A percentile compares a stretch with the other conserved stretches of the same genome.
Evolutionary conservation across 2,329 filamentous ascomycete genomes (phyloP).

Genomic region (Cercospora sp.): DNA sequence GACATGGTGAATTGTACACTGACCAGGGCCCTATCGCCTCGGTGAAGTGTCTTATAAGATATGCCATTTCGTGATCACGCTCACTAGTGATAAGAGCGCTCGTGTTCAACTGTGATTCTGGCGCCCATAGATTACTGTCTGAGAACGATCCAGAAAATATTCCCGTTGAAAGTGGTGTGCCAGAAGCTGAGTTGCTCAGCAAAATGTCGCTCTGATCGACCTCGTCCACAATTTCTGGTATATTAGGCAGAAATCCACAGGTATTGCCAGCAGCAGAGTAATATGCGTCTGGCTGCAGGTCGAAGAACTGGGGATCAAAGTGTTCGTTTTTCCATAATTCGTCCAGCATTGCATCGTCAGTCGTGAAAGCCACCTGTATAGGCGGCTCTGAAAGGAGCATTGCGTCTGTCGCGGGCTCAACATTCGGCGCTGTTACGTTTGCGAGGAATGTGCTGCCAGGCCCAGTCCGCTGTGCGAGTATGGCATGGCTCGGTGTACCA

Average conservation of each 20-base stretch:
- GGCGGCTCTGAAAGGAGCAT: conserved; percentile 21
- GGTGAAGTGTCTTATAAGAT: conserved; percentile 60
- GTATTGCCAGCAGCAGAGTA: conserved; percentile 36
- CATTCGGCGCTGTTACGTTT: conserved; percentile 1
- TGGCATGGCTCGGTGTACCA: neutral
- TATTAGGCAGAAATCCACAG: conserved; percentile 37
- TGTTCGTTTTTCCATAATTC: conserved; percentile 28
- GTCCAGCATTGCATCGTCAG: conserved; percentile 24
- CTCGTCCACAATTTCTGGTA: conserved; percentile 38
- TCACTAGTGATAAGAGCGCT: conserved; percentile 39
- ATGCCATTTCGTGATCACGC: conserved; percentile 59
- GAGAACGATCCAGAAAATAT: conserved; percentile 26
- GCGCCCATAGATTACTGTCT: conserved; percentile 33
- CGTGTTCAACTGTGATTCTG: conserved; percentile 36
- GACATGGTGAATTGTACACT: neutral
- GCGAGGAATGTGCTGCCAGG: neutral
- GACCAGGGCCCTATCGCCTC: conserved; percentile 60
- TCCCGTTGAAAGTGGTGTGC: conserved; percentile 27
- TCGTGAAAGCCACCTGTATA: conserved; percentile 21
- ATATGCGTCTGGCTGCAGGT: conserved; percentile 35
- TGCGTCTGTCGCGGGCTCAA: conserved; percentile 21
- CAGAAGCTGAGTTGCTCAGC: conserved; percentile 25
- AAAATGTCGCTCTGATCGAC: conserved; percentile 33
- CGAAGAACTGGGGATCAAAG: conserved; percentile 37
- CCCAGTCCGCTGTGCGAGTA: neutral